These are phyloP conservation scores for Naumovozyma castellii DNA, from an alignment of 805 yeast genomes.

Conservation along the genomic window DNA sequence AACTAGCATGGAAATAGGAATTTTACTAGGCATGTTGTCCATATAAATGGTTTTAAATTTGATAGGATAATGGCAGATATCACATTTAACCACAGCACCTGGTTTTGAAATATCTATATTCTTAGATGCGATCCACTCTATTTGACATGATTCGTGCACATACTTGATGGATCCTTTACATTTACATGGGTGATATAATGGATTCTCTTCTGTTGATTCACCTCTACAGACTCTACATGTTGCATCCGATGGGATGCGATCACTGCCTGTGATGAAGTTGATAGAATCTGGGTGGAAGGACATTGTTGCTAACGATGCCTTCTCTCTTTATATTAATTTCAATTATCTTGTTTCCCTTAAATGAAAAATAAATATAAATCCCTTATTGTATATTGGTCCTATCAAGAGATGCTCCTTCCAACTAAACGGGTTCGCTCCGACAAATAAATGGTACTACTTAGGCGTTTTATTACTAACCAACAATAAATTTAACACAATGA, in stretches of 20 bases:
- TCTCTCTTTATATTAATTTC: background rate
- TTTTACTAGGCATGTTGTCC: constrained; percentile 50
- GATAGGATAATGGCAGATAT: constrained; percentile 75
- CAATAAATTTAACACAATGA: too few species aligned
- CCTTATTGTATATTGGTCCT: too few species aligned
- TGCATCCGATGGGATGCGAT: constrained; percentile 12
- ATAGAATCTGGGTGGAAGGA: too few species aligned
- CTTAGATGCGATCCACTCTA: constrained; percentile 65
- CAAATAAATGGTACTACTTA: too few species aligned
- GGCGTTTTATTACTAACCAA: too few species aligned
- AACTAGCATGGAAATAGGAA: constrained; percentile 47
- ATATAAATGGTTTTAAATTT: constrained; percentile 57
- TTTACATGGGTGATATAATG: constrained; percentile 82
- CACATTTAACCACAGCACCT: constrained; percentile 59
- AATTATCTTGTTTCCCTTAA: too few species aligned
- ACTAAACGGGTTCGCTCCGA: too few species aligned
- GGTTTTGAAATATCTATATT: constrained; percentile 25
- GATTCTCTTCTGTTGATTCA: constrained; percentile 70
- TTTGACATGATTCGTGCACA: constrained; percentile 85
- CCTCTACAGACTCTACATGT: constrained; percentile 92
- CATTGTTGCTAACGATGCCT: background rate
- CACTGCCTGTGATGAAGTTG: background rate
- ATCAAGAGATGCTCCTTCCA: too few species aligned
- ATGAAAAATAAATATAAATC: too few species aligned
- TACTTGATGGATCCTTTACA: constrained; percentile 90